These are phyloP conservation scores for Fraxinus anomala DNA, from an alignment of 257 asterid genomes.

Conservation along the genomic window DNA sequence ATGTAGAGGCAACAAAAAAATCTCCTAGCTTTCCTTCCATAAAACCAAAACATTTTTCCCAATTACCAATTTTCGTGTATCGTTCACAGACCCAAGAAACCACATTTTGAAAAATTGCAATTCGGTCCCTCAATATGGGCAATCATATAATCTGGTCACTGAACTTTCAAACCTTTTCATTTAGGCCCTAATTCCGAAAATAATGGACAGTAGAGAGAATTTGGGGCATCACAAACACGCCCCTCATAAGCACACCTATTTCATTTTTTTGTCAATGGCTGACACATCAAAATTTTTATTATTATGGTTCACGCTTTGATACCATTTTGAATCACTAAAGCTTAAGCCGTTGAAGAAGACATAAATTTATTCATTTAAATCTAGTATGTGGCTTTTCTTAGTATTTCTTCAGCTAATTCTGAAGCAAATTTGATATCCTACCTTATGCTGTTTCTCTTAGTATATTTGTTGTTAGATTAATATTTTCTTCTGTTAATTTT, in stretches of 20 bases:
- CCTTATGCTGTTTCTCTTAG: not conserved
- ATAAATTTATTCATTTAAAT: not conserved
- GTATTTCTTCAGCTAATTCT: not conserved
- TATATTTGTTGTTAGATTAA: not conserved
- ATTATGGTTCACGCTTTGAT: not conserved
- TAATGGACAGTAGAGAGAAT: no score
- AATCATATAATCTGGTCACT: no score
- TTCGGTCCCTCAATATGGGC: no score
- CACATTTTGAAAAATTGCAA: no score
- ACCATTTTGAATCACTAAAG: not conserved
- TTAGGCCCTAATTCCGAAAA: no score
- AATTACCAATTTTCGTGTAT: no score
- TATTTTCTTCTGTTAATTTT: constrained; percentile 3
- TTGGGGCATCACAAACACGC: no score
- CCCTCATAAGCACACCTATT: not conserved
- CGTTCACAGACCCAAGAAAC: no score
- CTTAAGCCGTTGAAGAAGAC: not conserved
- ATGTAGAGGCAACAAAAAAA: no score
- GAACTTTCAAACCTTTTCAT: no score
- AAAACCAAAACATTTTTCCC: no score
- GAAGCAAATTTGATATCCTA: not conserved
- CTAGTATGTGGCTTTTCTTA: not conserved
- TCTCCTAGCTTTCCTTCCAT: no score
- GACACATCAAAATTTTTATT: not conserved
- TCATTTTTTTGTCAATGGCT: not conserved